Conservation (phyloP, 2,329 filamentous ascomycete species). For the Xylaria sp. region DNA sequence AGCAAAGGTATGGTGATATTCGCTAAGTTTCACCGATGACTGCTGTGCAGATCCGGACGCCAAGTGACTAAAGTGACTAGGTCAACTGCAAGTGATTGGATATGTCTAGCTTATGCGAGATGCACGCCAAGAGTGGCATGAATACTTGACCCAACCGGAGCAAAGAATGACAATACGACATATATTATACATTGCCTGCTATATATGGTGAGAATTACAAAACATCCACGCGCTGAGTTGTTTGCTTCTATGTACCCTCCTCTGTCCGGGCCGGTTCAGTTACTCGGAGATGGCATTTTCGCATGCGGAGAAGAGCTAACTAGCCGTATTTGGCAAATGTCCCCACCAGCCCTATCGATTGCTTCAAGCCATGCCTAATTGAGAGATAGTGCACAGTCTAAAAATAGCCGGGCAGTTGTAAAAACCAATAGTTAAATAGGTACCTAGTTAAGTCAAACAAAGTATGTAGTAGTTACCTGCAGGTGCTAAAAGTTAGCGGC, state of each 20-base stretch:
- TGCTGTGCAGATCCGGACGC: background rate
- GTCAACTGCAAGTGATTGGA: slow-evolving; percentile 10
- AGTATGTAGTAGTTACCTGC: no score
- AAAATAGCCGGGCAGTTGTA: no score
- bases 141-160: background rate
- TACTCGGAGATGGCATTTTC: no score
- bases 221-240: slow-evolving; percentile 8
- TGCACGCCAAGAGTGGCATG: slow-evolving; percentile 8
- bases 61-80: background rate
- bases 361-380: no score
- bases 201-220: slow-evolving; percentile 10
- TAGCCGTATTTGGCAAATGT: no score
- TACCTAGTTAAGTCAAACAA: no score
- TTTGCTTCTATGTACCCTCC: background rate
- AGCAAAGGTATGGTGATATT: slow-evolving; percentile 11
- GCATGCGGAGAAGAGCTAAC: no score
- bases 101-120: slow-evolving; percentile 15
- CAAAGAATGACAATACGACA: background rate
- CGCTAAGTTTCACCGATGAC: background rate
- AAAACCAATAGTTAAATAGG: no score
- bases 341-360: no score
- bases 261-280: no score
- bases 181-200: background rate
- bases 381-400: no score
- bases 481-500: no score